phyloP scores from a whole-genome alignment of 768 basidiomycete species.

The Fomitopsis serialis region DNA sequence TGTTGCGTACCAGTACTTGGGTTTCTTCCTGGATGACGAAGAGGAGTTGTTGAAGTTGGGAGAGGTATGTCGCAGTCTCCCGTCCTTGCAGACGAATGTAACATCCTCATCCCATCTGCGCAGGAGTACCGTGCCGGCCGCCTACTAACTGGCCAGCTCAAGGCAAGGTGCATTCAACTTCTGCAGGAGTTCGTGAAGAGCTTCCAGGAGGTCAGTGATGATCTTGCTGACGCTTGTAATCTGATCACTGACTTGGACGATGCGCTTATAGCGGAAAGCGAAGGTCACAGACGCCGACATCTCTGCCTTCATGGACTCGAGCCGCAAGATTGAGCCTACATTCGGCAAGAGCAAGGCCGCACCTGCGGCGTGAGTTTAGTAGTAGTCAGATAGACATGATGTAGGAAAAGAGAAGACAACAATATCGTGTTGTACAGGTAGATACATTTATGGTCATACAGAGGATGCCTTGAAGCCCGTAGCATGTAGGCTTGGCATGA shows the following conservation, averaged over 20 bases:
- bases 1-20: conserved; percentile 90
- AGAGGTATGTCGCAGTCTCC: conserved; percentile 43
- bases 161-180: conserved; percentile 78
- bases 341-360: conserved; percentile 29
- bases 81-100: neutral
- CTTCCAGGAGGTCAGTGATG: conserved; percentile 75
- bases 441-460: neutral
- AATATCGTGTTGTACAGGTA: neutral
- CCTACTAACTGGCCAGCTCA: conserved; percentile 86
- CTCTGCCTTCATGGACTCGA: conserved; percentile 73
- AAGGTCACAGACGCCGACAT: conserved; percentile 77
- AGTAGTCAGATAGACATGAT: no score
- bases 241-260: neutral
- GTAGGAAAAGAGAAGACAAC: neutral
- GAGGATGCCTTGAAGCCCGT: no score
- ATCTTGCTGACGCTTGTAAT: neutral
- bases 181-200: conserved; percentile 78
- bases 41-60: conserved; percentile 75
- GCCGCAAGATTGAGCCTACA: conserved; percentile 65
- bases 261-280: conserved; percentile 56
- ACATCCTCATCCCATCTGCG: neutral
- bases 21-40: conserved; percentile 95
- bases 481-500: no score
- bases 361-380: neutral
- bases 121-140: conserved; percentile 91